These are phyloP conservation scores for Talaromyces piceae DNA, from an alignment of 2,329 filamentous ascomycete genomes.

Conservation along the genomic window DNA sequence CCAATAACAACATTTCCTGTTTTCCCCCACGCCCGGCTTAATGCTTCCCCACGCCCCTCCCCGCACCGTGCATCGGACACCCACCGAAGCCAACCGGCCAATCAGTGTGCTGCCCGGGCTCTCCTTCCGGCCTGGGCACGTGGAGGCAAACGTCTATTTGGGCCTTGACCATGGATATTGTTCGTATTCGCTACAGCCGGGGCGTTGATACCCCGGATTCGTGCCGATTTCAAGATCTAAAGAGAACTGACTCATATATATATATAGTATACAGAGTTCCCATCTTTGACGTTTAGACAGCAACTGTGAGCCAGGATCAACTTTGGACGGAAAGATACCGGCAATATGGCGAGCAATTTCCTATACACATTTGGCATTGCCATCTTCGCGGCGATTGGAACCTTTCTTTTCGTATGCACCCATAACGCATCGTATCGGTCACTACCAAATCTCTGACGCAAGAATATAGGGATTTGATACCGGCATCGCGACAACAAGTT, in stretches of 20 bases:
- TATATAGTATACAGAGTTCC: background rate
- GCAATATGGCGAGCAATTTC: constrained; percentile 5
- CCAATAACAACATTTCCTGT: background rate
- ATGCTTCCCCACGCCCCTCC: background rate
- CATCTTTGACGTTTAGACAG: background rate
- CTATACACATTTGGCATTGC: constrained; percentile 47
- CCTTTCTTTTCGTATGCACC: constrained; percentile 48
- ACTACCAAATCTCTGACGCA: constrained; percentile 6
- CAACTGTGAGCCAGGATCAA: background rate
- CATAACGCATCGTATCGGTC: background rate
- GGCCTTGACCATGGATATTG: background rate
- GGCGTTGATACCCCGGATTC: background rate
- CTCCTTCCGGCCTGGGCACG: background rate
- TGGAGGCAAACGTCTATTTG: background rate
- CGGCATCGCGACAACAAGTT: constrained; percentile 53
- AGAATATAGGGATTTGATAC: constrained; percentile 50
- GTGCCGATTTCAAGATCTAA: background rate
- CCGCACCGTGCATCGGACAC: background rate
- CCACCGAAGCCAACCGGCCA: background rate
- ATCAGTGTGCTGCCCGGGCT: background rate
- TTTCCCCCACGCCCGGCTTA: background rate
- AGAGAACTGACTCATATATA: background rate
- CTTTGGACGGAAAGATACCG: background rate
- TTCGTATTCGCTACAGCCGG: background rate
- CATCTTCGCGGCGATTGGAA: constrained; percentile 52